phyloP scores from a whole-genome alignment of 495 filamentous ascomycete species.

The Stereocaulon alpinum region DNA sequence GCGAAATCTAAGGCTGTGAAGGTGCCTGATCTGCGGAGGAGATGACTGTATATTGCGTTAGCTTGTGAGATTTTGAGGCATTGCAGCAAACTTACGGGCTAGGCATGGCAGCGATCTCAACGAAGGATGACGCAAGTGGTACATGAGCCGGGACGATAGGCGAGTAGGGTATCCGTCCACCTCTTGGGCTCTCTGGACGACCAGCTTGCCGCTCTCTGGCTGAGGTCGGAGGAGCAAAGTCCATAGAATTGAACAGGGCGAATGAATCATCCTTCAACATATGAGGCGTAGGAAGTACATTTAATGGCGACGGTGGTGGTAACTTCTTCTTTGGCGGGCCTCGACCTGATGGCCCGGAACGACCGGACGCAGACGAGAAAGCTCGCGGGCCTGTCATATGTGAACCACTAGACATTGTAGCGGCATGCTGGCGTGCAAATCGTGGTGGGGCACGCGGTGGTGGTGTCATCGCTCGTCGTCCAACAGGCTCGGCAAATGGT shows the following conservation, averaged over 20 bases:
- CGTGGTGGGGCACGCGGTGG: constrained; percentile 71
- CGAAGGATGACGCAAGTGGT: constrained; percentile 71
- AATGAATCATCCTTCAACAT: constrained; percentile 78
- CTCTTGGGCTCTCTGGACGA: constrained; percentile 69
- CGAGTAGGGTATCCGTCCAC: constrained; percentile 64
- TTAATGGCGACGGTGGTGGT: constrained; percentile 64
- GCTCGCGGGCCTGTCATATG: constrained; percentile 47
- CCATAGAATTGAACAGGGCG: constrained; percentile 52
- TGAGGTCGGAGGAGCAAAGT: constrained; percentile 74
- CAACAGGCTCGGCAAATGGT: constrained; percentile 71
- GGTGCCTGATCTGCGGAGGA: constrained; percentile 77
- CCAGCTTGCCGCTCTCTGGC: constrained; percentile 60
- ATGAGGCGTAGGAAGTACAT: constrained; percentile 72
- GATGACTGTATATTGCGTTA: constrained; percentile 47
- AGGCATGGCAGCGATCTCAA: constrained; percentile 75
- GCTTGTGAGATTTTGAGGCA: constrained; percentile 8
- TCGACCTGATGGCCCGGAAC: constrained; percentile 35
- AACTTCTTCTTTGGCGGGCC: constrained; percentile 50
- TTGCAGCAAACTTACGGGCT: constrained; percentile 64
- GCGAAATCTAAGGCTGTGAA: constrained; percentile 92
- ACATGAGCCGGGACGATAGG: constrained; percentile 58
- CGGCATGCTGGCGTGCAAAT: constrained; percentile 49
- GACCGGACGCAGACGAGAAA: constrained; percentile 57
- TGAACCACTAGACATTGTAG: constrained; percentile 38
- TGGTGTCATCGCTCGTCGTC: constrained; percentile 92